Conservation (phyloP, 495 filamentous ascomycete genomes). For the Talaromyces borbonicus region DNA sequence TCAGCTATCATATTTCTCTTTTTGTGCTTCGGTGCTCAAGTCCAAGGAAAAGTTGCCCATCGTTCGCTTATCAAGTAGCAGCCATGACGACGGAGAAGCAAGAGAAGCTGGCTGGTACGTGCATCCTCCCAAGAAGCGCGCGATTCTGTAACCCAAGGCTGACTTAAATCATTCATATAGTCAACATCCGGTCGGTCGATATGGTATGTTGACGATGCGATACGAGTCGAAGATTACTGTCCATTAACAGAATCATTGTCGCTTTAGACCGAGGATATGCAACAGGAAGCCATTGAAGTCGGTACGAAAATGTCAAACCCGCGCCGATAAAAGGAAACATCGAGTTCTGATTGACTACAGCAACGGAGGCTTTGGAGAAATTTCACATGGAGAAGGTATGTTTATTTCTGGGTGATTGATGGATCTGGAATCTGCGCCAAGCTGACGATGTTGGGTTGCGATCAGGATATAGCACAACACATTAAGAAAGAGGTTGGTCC, state of each 20-base stretch:
- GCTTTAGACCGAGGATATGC: conserved; percentile 88
- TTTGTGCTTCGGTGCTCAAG: neutral
- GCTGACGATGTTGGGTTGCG: conserved; percentile 12
- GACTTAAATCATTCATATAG: conserved; percentile 34
- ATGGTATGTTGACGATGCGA: conserved; percentile 58
- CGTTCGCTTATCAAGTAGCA: neutral
- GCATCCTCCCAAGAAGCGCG: neutral
- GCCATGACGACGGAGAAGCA: conserved; percentile 36
- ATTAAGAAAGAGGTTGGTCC: conserved; percentile 84
- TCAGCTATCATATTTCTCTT: neutral
- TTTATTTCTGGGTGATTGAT: neutral
- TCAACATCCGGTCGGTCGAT: conserved; percentile 91
- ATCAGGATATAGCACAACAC: conserved; percentile 86
- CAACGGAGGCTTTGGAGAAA: conserved; percentile 87
- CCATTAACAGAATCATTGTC: neutral
- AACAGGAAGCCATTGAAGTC: conserved; percentile 85
- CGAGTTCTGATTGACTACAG: conserved; percentile 37
- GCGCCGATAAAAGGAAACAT: conserved; percentile 5
- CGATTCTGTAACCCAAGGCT: neutral
- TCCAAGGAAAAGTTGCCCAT: neutral
- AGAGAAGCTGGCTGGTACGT: conserved; percentile 62
- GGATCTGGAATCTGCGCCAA: conserved; percentile 6
- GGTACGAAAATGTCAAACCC: conserved; percentile 45
- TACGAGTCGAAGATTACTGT: neutral
- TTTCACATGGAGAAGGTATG: conserved; percentile 85